Conservation (phyloP, 192 early-diverging fungal species). For the Umbelopsis vinacea region DNA sequence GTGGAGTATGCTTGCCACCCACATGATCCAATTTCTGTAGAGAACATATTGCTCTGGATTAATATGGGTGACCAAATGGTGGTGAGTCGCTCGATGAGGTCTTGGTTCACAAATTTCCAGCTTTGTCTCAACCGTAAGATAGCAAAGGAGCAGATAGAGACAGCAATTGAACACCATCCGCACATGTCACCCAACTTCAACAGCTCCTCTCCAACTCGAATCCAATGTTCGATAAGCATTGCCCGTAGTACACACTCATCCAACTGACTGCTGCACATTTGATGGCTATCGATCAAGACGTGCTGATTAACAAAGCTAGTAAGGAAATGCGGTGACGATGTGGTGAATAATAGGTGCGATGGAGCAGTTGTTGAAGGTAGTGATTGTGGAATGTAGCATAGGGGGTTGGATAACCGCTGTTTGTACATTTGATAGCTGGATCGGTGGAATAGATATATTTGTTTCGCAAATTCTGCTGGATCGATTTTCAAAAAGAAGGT, state of each 20-base stretch:
- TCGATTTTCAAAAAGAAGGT: constrained; percentile 62
- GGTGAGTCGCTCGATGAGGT: constrained; percentile 52
- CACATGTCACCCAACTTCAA: constrained; percentile 63
- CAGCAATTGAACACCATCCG: constrained; percentile 69
- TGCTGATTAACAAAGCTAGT: constrained; percentile 71
- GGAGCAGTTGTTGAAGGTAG: constrained; percentile 41
- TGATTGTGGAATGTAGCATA: constrained; percentile 45
- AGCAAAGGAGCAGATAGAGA: constrained; percentile 67
- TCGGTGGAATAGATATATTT: constrained; percentile 71
- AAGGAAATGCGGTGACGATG: constrained; percentile 70
- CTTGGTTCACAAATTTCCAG: constrained; percentile 63
- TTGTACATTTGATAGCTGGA: constrained; percentile 27
- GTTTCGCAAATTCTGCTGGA: constrained; percentile 66
- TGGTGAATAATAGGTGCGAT: constrained; percentile 49
- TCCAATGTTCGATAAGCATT: constrained; percentile 71
- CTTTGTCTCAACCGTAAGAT: constrained; percentile 70
- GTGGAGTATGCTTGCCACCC: constrained; percentile 27
- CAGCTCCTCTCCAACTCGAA: constrained; percentile 60
- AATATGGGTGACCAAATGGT: constrained; percentile 65
- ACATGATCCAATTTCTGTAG: constrained; percentile 44
- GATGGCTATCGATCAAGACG: constrained; percentile 57
- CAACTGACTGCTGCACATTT: constrained; percentile 53
- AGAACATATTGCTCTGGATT: constrained; percentile 56
- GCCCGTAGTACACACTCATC: constrained; percentile 41
- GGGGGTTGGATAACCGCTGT: constrained; percentile 31